phyloP scores from a whole-genome alignment of 163 green algal genomes.

The Volvox carteri region DNA sequence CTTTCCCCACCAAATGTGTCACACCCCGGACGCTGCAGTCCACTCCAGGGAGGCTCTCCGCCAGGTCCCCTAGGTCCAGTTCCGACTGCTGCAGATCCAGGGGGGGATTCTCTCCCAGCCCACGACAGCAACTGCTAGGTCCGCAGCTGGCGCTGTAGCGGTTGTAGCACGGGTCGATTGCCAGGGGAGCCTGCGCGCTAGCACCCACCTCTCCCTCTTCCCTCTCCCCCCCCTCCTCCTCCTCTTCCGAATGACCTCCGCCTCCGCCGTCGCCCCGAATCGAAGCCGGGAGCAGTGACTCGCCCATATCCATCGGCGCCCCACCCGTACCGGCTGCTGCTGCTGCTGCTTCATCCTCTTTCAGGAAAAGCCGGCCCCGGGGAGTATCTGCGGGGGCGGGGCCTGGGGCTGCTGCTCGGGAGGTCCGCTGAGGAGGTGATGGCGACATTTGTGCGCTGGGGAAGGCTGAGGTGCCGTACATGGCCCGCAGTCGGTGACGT shows the following conservation, averaged over 20 bases:
- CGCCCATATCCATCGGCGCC: not conserved
- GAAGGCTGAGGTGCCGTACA: not conserved
- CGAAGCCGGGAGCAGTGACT: too few relatives aligned
- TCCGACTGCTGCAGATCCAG: constrained; percentile 10
- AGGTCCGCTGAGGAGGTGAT: not conserved
- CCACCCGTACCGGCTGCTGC: too few relatives aligned
- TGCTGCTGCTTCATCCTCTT: too few relatives aligned
- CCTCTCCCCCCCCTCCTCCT: not conserved
- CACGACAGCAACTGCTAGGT: too few relatives aligned
- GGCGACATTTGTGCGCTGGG: not conserved
- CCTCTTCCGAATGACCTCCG: not conserved
- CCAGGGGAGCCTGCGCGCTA: too few relatives aligned
- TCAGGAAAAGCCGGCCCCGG: too few relatives aligned
- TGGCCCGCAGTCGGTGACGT: not conserved
- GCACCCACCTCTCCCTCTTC: too few relatives aligned
- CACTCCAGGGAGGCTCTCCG: not conserved
- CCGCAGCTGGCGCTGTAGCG: too few relatives aligned
- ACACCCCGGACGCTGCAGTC: constrained; percentile 16
- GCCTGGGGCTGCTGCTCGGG: too few relatives aligned
- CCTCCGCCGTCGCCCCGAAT: not conserved
- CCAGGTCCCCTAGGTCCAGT: constrained; percentile 6
- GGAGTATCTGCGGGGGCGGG: too few relatives aligned
- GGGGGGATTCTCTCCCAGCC: too few relatives aligned
- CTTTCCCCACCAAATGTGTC: constrained; percentile 18
- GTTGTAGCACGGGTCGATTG: too few relatives aligned